Base-by-base conservation (phyloP, 2,329 filamentous ascomycete genomes). In the Juglanconis juglandina region DNA sequence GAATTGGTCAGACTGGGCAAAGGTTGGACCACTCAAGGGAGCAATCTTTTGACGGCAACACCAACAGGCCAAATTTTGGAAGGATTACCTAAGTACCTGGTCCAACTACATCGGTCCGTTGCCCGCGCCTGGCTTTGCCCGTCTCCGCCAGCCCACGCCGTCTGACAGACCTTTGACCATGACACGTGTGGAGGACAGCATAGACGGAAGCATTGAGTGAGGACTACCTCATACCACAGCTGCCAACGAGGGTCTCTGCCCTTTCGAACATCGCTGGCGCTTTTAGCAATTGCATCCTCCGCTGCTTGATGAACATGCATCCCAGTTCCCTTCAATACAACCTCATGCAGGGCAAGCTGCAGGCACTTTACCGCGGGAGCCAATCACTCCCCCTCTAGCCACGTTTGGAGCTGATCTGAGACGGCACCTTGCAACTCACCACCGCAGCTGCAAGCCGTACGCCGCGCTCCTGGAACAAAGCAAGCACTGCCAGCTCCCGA, bases 311-410 rank as follows among this genome's bases (percentile, higher is more conserved):
- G 8, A 33, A 33, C 42, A 30, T 8, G 11, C n/a, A 47, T 17
- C 14, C 54, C 30, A 34, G 5, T 17, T n/a, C 14, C 44, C 54
- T 56, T 14, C 46, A 50, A 48, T 37, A 50, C 54, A 32, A 49
- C 44, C 54, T 49, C 35, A 49, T 56, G 46, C 44, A 49, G 34
- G 46, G 10, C 44, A 49, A 24, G 55, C 55, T 50, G 55, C 55
- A 51, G 46, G 35, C 46, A 42, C 34, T 33, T 30, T 8, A 41
- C 37, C 13, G 1, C 9, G 55, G 47, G 37, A 44, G 46, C 55
- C 55, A 57, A 57, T 57, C 46, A 50, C n/a, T 17, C 17, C 46
- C 24, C 46, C 33, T 17, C 9, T 13, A 24, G 30, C 47, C 55
- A 11, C 5, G 11, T 30, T 44, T 50, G 55, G 55, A 34, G 46